Base-by-base conservation (phyloP, 129 eudicot species). In the Ambrosia artemisiifolia region DNA sequence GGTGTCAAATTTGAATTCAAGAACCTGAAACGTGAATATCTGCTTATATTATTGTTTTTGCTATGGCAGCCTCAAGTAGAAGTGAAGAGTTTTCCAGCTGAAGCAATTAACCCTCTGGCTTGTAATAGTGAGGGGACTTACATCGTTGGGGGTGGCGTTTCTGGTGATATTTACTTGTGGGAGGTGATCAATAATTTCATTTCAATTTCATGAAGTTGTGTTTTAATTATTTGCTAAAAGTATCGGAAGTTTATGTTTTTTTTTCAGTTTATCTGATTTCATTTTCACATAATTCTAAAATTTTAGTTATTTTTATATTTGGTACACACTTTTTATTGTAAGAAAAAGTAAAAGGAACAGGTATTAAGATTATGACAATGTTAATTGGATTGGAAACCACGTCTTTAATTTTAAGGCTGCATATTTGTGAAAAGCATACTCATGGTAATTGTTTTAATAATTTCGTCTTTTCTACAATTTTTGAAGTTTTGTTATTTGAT, bases 81-180 rank as follows among this genome's bases (percentile, higher is more conserved):
- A 82, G 91, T 89, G 2, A 92, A 87, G 86, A 87, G 98, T 71
- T 92, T 92, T 76, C 98, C 96, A 2, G 89, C 96, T 0, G 95
- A 89, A 78, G 78, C 89, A 8, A 85, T 89, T 50, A 87, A 78
- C 67, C 85, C 96, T 5, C 81, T 92, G 40, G 89, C 85, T 5
- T 79, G 86, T 7, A 87, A 92, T 56, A 47, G 71, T 42, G 91
- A 87, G 1, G 96, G 95, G 40, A 84, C 89, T 71, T 88, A 86
- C 71, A 76, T 88, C 8, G 83, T 84, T 38, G 97, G 94, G 36
- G 96, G 96, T 48, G 86, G 89, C 46, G 84, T 81, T 63, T 84
- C 88, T 5, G 96, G 97, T 13, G 80, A 88, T 71, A 86, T 91
- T 11, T 91, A 85, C 79, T 76, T 86, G 70, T 91, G 97, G 97